A percentile compares a stretch with the other conserved stretches of the same genome.
Evolutionary conservation across 2,329 filamentous ascomycete genomes (phyloP).

Genomic region (Sporothrix curviconia): DNA sequence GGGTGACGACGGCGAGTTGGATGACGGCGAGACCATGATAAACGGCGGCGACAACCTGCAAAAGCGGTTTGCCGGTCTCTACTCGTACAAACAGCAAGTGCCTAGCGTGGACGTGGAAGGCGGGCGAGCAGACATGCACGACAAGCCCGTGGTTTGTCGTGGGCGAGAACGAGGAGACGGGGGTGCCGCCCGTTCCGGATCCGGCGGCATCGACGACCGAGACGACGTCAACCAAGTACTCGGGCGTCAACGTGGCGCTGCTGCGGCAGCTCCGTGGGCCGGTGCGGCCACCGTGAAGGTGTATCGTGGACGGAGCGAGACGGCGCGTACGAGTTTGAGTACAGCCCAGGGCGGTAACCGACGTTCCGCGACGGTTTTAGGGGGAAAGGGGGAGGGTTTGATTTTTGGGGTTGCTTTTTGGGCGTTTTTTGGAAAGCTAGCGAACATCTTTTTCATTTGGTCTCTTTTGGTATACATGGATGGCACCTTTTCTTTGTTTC

Average conservation of each 20-base stretch:
- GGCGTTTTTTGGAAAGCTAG: background rate
- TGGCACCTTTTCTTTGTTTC: background rate
- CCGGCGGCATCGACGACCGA: background rate
- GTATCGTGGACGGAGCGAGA: constrained; percentile 10
- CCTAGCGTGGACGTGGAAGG: constrained; percentile 47
- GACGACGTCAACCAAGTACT: constrained; percentile 25
- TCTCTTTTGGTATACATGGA: background rate
- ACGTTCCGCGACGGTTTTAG: background rate
- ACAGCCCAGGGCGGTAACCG: background rate
- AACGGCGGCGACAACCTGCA: background rate
- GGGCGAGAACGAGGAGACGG: constrained; percentile 27
- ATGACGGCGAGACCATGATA: too few relatives aligned
- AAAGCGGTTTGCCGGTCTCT: background rate
- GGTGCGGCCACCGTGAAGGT: constrained; percentile 10
- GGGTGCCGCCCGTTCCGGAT: background rate
- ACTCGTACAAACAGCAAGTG: constrained; percentile 28
- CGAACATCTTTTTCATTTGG: background rate
- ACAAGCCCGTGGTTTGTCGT: constrained; percentile 45
- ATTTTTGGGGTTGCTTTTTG: background rate
- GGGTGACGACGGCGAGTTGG: constrained; percentile 21
- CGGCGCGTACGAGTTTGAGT: constrained; percentile 7
- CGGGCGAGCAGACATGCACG: constrained; percentile 34
- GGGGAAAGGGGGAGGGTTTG: background rate
- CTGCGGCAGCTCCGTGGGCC: constrained; percentile 13
- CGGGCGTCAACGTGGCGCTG: constrained; percentile 32